These are phyloP conservation scores for Colletotrichum gloeosporioides DNA, from an alignment of 2,329 filamentous ascomycete species.

Conservation along the genomic window DNA sequence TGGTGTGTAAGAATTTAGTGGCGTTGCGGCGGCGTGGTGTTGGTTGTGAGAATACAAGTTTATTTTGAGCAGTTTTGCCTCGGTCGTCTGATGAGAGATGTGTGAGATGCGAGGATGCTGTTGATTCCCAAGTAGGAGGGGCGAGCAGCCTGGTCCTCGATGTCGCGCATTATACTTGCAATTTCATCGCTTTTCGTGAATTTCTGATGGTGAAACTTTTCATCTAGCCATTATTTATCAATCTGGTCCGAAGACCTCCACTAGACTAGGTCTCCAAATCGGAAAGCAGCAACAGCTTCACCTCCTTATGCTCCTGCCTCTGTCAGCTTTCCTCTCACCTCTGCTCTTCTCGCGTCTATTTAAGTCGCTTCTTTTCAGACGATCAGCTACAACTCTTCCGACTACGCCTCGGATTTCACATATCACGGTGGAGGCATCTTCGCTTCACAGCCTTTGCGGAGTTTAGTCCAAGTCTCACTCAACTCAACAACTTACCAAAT, in stretches of 20 bases:
- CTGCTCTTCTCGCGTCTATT: not conserved
- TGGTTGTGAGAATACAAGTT: not conserved
- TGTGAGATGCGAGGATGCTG: too few species aligned
- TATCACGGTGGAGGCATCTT: not conserved
- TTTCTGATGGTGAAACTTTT: not conserved
- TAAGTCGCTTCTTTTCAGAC: not conserved
- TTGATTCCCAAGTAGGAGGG: too few species aligned
- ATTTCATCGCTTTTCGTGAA: fast-evolving
- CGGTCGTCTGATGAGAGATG: too few species aligned
- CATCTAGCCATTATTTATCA: not conserved
- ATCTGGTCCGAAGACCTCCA: not conserved
- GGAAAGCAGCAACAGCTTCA: not conserved
- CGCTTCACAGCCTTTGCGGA: not conserved
- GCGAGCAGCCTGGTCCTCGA: too few species aligned
- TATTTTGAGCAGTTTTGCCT: not conserved
- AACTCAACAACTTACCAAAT: too few species aligned
- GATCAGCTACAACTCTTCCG: not conserved
- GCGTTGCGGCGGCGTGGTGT: not conserved
- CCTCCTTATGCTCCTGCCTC: not conserved
- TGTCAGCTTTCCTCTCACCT: not conserved
- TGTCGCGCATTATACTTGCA: not conserved
- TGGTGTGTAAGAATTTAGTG: not conserved
- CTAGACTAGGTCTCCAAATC: fast-evolving
- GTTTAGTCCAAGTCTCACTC: too few species aligned
- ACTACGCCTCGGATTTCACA: not conserved